Percentiles rank a stretch among this genome's conserved stretches.
These are phyloP conservation scores for Ceratocystis destructans DNA, from an alignment of 2,329 filamentous ascomycete genomes.

Conservation along the genomic window DNA sequence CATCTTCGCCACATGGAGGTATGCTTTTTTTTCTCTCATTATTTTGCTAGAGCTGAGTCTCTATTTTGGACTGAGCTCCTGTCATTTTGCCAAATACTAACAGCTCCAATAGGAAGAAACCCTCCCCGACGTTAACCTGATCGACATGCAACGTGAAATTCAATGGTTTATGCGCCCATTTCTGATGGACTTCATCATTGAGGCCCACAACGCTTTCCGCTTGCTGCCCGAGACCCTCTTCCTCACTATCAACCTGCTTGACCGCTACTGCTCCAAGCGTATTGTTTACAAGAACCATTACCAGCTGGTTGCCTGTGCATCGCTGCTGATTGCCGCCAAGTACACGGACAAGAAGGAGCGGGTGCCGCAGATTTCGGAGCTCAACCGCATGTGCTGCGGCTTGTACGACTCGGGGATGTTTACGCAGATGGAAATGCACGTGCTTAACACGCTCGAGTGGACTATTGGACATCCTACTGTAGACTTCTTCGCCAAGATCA, in stretches of 20 bases:
- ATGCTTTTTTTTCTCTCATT: constrained; percentile 5
- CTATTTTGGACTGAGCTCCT: constrained; percentile 12
- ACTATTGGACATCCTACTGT: constrained; percentile 90
- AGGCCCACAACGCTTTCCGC: constrained; percentile 90
- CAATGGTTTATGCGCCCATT: constrained; percentile 99
- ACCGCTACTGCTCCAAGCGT: constrained; percentile 93
- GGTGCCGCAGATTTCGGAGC: constrained; percentile 90
- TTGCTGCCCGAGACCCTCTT: constrained; percentile 90
- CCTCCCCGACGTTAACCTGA: constrained; percentile 87
- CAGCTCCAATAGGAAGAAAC: constrained; percentile 50
- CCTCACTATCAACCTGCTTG: constrained; percentile 88
- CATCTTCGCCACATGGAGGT: constrained; percentile 96
- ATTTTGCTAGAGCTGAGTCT: not conserved
- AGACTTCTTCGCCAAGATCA: constrained; percentile 82
- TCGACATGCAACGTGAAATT: constrained; percentile 98
- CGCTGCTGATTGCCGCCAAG: constrained; percentile 91
- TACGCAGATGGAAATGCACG: constrained; percentile 99
- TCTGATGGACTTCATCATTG: constrained; percentile 92
- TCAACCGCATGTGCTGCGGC: constrained; percentile 98
- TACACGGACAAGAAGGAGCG: constrained; percentile 98
- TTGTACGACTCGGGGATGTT: constrained; percentile 99
- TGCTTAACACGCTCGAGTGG: constrained; percentile 94
- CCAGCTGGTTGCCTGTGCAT: constrained; percentile 90
- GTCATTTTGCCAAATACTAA: not conserved
- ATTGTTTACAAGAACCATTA: constrained; percentile 99